Percentiles rank a stretch among this genome's conserved stretches.
Evolutionary conservation across 1,284 basidiomycete genomes (phyloP).

Genomic region (Ustilago bromivora): DNA sequence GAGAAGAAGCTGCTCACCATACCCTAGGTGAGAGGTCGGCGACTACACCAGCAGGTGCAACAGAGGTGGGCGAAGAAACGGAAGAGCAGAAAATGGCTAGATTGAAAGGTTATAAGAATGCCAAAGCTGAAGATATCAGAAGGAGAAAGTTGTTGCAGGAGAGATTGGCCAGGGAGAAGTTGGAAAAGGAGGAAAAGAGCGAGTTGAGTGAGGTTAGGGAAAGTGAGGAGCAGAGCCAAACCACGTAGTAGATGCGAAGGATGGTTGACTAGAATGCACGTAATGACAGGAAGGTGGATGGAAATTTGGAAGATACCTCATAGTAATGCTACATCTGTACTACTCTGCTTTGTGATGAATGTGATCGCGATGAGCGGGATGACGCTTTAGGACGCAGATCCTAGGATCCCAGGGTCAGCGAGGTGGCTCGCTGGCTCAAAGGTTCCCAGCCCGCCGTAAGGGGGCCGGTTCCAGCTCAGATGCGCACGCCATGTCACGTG

Average conservation of each 20-base stretch:
- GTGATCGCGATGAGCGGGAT: no score
- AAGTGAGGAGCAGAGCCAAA: neutral
- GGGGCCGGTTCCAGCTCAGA: no score
- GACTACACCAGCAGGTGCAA: conserved; percentile 6
- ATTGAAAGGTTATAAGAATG: conserved; percentile 51
- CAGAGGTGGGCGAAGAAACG: conserved; percentile 6
- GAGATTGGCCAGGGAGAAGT: conserved; percentile 19
- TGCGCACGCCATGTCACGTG: no score
- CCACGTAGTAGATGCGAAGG: neutral
- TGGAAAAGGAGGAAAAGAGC: conserved; percentile 14
- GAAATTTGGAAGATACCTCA: no score
- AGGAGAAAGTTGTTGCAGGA: conserved; percentile 36
- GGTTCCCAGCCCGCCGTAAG: no score
- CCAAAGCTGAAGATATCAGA: conserved; percentile 52
- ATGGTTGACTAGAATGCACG: neutral
- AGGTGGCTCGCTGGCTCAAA: no score
- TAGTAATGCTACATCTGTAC: no score
- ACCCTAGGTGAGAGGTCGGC: neutral
- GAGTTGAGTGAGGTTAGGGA: conserved; percentile 1
- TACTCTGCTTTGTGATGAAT: no score
- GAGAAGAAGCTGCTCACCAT: conserved; percentile 14
- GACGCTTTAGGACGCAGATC: no score
- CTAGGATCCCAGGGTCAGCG: no score
- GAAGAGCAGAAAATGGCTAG: conserved; percentile 34
- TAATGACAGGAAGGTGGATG: no score